Evolutionary conservation across 768 basidiomycete species (phyloP).

Genomic region (Amanita brunnescens): DNA sequence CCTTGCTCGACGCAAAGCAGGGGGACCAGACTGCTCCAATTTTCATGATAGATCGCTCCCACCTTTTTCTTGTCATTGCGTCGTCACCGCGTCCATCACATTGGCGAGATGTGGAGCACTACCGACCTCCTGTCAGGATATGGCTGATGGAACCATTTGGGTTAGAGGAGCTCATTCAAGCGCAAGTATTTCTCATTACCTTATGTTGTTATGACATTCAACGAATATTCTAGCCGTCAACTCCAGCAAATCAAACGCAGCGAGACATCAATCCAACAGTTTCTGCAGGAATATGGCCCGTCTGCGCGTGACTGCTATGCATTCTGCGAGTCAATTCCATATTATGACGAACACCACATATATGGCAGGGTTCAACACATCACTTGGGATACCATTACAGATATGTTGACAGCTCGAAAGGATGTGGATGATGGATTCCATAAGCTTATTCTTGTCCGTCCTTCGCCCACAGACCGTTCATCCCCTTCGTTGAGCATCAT

Average conservation of each 20-base stretch:
- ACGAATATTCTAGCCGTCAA: slow-evolving; percentile 5
- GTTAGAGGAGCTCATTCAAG: slow-evolving; percentile 9
- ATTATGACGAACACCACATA: slow-evolving; percentile 4
- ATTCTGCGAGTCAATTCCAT: slow-evolving; percentile 3
- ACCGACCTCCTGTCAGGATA: slow-evolving; percentile 3
- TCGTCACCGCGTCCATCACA: slow-evolving; percentile 4
- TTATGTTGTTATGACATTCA: slow-evolving; percentile 5
- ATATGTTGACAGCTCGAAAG: slow-evolving; percentile 3
- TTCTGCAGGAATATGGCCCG: slow-evolving; percentile 3
- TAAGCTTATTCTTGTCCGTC: slow-evolving; percentile 5
- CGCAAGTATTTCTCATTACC: slow-evolving; percentile 1
- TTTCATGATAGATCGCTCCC: background rate
- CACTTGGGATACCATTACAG: slow-evolving; percentile 1
- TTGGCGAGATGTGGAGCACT: slow-evolving; percentile 1
- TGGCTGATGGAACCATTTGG: slow-evolving; percentile 9
- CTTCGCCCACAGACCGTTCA: slow-evolving; percentile 1
- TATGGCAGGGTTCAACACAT: background rate
- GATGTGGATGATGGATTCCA: background rate
- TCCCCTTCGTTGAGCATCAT: slow-evolving; percentile 1
- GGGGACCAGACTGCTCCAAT: slow-evolving; percentile 1
- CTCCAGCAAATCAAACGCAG: slow-evolving; percentile 6
- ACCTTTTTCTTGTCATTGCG: slow-evolving; percentile 3
- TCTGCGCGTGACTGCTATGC: slow-evolving; percentile 4
- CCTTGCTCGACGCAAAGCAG: background rate
- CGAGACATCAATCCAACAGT: slow-evolving; percentile 3